Evolutionary conservation across 768 basidiomycete species (phyloP).

Genomic region (Rhodosporidiobolus odoratus): DNA sequence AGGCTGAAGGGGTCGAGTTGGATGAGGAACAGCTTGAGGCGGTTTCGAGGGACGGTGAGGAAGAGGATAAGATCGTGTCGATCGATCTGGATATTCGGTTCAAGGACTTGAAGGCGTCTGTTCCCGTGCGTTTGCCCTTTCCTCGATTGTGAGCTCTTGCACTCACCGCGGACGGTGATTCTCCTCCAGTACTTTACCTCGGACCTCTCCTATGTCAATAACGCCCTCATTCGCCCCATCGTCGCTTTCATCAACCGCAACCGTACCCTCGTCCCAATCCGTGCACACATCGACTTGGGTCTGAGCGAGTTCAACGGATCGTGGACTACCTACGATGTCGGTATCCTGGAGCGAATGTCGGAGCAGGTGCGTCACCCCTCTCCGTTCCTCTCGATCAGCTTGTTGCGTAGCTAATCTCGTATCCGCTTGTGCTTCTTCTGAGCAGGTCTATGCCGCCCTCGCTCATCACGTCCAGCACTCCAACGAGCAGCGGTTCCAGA

Average conservation of each 20-base stretch:
- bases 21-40: constrained; percentile 32
- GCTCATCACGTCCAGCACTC: constrained; percentile 81
- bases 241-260: constrained; percentile 90
- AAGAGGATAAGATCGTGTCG: constrained; percentile 35
- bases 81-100: constrained; percentile 92
- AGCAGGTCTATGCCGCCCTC: constrained; percentile 78
- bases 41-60: constrained; percentile 21
- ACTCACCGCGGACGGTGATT: too few relatives aligned
- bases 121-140: constrained; percentile 54
- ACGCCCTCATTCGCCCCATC: constrained; percentile 86
- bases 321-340: constrained; percentile 81
- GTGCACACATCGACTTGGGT: constrained; percentile 77
- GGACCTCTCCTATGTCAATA: constrained; percentile 85
- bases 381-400: not conserved
- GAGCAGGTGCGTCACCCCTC: constrained; percentile 58
- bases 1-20: not conserved
- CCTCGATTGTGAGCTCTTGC: not conserved
- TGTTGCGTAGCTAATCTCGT: not conserved
- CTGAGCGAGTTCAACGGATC: constrained; percentile 86
- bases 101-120: constrained; percentile 87
- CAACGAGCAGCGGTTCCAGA: constrained; percentile 80
- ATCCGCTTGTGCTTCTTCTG: too few relatives aligned
- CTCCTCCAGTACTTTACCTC: constrained; percentile 69
- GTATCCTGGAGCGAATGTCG: constrained; percentile 84
- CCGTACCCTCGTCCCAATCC: constrained; percentile 87